phyloP scores from a whole-genome alignment of 73 alveolate genomes.

The Stentor roeselii region DNA sequence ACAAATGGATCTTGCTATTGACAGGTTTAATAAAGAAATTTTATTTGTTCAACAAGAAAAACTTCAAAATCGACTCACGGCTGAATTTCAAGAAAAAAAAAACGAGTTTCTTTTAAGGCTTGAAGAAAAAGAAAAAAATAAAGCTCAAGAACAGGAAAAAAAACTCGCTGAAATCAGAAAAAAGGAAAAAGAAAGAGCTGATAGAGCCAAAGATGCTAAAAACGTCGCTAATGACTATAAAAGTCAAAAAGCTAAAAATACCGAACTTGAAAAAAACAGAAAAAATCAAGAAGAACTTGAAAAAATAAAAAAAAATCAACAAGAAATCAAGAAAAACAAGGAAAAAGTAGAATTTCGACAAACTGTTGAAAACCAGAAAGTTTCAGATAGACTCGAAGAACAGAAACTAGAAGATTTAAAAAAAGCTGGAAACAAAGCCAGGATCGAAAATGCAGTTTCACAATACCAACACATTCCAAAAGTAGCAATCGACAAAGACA shows the following conservation, averaged over 20 bases:
- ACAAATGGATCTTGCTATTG: not conserved
- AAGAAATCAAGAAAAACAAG: conserved; percentile 27
- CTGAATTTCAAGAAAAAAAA: not conserved
- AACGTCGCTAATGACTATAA: conserved; percentile 2
- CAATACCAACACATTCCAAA: conserved; percentile 76
- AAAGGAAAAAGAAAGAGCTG: not conserved
- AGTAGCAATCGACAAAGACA: conserved; percentile 77
- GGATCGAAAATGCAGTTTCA: conserved; percentile 80
- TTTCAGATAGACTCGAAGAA: conserved; percentile 58
- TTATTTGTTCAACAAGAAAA: conserved; percentile 5
- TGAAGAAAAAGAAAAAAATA: not conserved
- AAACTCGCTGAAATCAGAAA: not conserved
- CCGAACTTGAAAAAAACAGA: not conserved
- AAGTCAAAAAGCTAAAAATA: not conserved
- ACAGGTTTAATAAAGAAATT: not conserved
- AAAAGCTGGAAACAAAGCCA: conserved; percentile 43
- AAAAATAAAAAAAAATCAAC: not conserved
- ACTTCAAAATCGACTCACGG: not conserved
- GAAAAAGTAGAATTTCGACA: conserved; percentile 18
- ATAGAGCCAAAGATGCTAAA: not conserved
- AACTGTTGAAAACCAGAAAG: conserved; percentile 31
- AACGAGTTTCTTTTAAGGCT: conserved; percentile 16
- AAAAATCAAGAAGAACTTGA: not conserved
- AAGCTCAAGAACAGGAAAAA: not conserved
- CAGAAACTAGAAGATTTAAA: conserved; percentile 41